Evolutionary conservation across 371 early-diverging fungal genomes (phyloP), one percentile per base, ranked within the genome.

Genomic region (Funneliformis caledonium): DNA sequence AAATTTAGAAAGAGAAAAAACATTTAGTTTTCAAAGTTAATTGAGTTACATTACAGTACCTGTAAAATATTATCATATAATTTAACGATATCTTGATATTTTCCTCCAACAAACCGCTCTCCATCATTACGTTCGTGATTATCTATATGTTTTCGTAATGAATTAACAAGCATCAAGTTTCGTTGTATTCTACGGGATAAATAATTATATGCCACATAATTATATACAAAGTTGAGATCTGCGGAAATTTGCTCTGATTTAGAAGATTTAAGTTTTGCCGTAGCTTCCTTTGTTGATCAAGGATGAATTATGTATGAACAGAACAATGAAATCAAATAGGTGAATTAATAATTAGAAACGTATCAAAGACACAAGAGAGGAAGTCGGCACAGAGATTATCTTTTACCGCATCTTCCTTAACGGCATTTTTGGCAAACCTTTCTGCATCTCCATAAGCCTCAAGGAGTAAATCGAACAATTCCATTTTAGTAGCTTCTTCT

Each of bases 191-290:
- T 86, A 10, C 83, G 83, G 31, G 82, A 81, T 76, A 91, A 87
- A 12, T 88, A 82, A 33, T 88, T 83, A 72, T 89, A 93, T 42
- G 89, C 83, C 45, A 92, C 87, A 83, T 86, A 93, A 1, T 89
- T 88, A 37, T 90, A 87, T 22, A 90, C 80, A 72, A 84, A 85
- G 37, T 89, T 85, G 81, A 94, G 83, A 16, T 91, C 89, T 31
- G 88, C 86, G 0, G 92, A 91, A 26, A 87, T 87, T 76, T 90
- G 87, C 47, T 89, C 91, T 7, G 92, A 91, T 84, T 92, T 92
- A 9, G 93, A 92, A 0, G 94, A 94, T 42, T 89, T 88, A 47
- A 93, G 90, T 82, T 93, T 93, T 31, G 92, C 90, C 1, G 89
- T 87, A 0, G 93, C 92, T 61, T 87, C 86, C 89, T 86, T 79